Percentiles rank a stretch among this genome's conserved stretches.
Evolutionary conservation across 2,329 filamentous ascomycete genomes (phyloP).

Genomic region (Amauroascus niger): DNA sequence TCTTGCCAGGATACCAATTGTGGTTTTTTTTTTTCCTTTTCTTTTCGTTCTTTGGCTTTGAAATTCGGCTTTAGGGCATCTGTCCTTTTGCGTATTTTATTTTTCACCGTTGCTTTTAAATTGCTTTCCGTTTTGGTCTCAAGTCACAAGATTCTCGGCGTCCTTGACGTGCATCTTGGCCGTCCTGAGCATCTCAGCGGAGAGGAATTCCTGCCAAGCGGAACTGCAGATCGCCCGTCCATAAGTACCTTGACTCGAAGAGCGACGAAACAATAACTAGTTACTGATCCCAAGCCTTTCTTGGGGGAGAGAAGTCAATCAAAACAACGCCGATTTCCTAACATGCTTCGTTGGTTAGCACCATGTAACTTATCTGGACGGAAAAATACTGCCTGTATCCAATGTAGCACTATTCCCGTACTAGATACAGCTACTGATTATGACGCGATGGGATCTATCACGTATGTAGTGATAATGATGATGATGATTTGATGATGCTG

Average conservation of each 20-base stretch:
- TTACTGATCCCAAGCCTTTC: conserved; percentile 1
- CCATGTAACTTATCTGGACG: background rate
- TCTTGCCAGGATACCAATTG: conserved; percentile 1
- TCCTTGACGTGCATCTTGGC: background rate
- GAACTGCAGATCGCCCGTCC: background rate
- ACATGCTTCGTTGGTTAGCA: background rate
- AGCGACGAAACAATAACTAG: no score
- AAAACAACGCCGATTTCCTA: background rate
- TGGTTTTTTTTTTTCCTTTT: background rate
- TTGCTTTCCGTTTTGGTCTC: background rate
- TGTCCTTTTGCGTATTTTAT: background rate
- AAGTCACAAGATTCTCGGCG: background rate
- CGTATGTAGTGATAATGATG: background rate
- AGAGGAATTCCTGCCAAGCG: conserved; percentile 1
- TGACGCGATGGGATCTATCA: no score
- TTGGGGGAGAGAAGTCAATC: background rate
- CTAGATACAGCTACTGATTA: background rate
- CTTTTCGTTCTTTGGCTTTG: no score
- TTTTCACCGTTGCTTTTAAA: background rate
- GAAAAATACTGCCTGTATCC: background rate
- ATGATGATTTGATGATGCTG: background rate
- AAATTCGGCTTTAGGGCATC: background rate
- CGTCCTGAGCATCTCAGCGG: background rate
- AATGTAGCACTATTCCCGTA: no score
- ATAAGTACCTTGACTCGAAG: no score